Conservation (phyloP, 2,329 filamentous ascomycete species). For the Rhinocladiella mackenziei region DNA sequence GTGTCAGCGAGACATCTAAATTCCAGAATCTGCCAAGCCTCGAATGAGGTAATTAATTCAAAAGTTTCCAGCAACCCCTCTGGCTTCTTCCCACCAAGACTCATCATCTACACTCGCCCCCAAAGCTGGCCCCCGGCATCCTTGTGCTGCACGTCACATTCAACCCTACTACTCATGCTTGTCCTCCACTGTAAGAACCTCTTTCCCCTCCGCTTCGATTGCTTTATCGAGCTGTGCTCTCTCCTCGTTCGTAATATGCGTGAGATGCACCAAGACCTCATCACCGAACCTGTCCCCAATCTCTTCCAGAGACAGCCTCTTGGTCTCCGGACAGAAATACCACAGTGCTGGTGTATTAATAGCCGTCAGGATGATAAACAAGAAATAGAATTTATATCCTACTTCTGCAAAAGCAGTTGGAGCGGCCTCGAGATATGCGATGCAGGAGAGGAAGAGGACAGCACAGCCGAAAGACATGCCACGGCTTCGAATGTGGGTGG, state of each 20-base stretch:
- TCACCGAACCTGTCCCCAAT: slow-evolving; percentile 33
- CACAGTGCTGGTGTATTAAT: slow-evolving; percentile 27
- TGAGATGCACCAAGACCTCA: neutral
- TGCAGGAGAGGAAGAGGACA: slow-evolving; percentile 3
- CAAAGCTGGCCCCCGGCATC: too few species aligned
- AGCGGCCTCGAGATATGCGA: slow-evolving; percentile 7
- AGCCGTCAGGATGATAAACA: slow-evolving; percentile 22
- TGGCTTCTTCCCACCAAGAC: too few species aligned
- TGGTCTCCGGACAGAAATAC: slow-evolving; percentile 33
- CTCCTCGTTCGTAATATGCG: neutral
- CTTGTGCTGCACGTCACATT: too few species aligned
- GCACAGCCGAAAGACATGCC: slow-evolving; percentile 4
- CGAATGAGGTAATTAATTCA: too few species aligned
- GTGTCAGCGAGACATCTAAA: too few species aligned
- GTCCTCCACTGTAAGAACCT: too few species aligned
- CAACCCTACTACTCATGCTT: too few species aligned
- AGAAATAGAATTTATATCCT: slow-evolving; percentile 34
- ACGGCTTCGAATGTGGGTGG: slow-evolving; percentile 11
- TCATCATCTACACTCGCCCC: too few species aligned
- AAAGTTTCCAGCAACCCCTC: too few species aligned
- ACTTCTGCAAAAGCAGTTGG: slow-evolving; percentile 33
- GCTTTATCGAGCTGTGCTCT: neutral
- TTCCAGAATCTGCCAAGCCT: too few species aligned
- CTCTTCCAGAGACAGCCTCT: slow-evolving; percentile 33
- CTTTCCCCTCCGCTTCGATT: neutral